Conservation (phyloP, 2,329 filamentous ascomycete genomes). For the Geosmithia morbida region DNA sequence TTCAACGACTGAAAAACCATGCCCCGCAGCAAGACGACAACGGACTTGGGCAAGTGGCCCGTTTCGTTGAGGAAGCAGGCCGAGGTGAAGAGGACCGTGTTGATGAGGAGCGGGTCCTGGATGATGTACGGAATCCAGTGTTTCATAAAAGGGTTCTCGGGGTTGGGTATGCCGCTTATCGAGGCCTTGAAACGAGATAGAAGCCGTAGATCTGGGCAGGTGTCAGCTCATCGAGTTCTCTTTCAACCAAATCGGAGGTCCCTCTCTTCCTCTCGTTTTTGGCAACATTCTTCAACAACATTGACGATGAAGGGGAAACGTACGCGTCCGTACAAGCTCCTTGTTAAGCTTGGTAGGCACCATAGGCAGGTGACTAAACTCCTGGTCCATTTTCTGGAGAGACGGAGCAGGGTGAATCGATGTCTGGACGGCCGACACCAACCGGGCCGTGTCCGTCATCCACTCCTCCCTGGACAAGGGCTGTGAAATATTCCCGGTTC, state of each 20-base stretch:
- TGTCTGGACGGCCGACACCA: conserved; percentile 10
- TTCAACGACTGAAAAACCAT: conserved; percentile 30
- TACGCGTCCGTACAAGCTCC: conserved; percentile 33
- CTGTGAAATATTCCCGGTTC: too few relatives aligned
- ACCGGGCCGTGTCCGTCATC: conserved; percentile 10
- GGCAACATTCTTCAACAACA: too few relatives aligned
- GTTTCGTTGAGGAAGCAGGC: conserved; percentile 36
- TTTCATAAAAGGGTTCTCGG: conserved; percentile 28
- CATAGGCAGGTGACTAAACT: conserved; percentile 25
- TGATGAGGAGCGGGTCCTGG: conserved; percentile 31
- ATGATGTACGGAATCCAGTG: conserved; percentile 31
- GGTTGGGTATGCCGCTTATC: conserved; percentile 30
- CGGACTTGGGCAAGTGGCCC: conserved; percentile 26
- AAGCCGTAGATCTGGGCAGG: conserved; percentile 26
- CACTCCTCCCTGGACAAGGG: conserved; percentile 11
- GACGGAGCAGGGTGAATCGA: conserved; percentile 7
- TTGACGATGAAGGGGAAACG: conserved; percentile 6
- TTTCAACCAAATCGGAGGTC: too few relatives aligned
- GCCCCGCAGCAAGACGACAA: conserved; percentile 26
- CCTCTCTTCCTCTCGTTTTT: not conserved
- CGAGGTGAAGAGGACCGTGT: conserved; percentile 33
- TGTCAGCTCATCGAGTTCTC: not conserved
- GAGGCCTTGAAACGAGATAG: conserved; percentile 35
- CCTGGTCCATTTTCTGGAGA: conserved; percentile 15
- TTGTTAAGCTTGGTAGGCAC: conserved; percentile 25